Evolutionary conservation across 768 basidiomycete genomes (phyloP), one percentile per base, ranked within the genome.

Genomic region (Xerocomellus intermedius): DNA sequence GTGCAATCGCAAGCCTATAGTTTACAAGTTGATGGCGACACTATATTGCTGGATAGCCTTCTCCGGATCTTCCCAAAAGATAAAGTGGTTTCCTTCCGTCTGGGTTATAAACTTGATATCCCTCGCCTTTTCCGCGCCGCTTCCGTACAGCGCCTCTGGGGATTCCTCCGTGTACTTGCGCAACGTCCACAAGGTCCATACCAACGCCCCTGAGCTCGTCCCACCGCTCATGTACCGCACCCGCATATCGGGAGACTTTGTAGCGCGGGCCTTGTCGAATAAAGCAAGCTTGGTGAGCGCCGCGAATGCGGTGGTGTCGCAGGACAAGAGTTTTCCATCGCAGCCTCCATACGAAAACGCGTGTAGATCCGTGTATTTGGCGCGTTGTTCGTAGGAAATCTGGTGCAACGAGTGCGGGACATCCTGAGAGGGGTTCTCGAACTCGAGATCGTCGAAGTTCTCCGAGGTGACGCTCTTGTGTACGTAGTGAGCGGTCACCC

Each of bases 61-160:
- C 59, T 65, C 54, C 12, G 66, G 64, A 9, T 64, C 52, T 0
- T 65, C 63, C 64, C 63, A 65, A 41, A 62, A 68, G 22, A 61
- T 17, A 14, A 67, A 65, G 44, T 65, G 65, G 38, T 65, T 68
- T 35, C 64, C 64, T 39, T 65, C 63, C 8, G 43, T 30, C 17
- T 65, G 55, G 4, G 8, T 24, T 10, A 58, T 7, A 30, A 32
- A 49, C 44, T 59, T 50, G 54, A 68, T 48, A 9, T 68, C 64
- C 30, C 64, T 65, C 30, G 44, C 59, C 36, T 39, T 65, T 35
- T 62, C 63, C 16, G 66, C 66, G 10, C 43, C 52, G 0, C 21
- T 24, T 41, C 64, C 64, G 6, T 55, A 64, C 3, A 50, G 14
- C 26, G 3, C 49, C 35, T 41, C 35, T 19, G 55, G 43, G 10